Percentiles rank a stretch among this genome's conserved stretches.
Evolutionary conservation across 257 asterid species (phyloP).

Genomic region (Solanum chaucha): DNA sequence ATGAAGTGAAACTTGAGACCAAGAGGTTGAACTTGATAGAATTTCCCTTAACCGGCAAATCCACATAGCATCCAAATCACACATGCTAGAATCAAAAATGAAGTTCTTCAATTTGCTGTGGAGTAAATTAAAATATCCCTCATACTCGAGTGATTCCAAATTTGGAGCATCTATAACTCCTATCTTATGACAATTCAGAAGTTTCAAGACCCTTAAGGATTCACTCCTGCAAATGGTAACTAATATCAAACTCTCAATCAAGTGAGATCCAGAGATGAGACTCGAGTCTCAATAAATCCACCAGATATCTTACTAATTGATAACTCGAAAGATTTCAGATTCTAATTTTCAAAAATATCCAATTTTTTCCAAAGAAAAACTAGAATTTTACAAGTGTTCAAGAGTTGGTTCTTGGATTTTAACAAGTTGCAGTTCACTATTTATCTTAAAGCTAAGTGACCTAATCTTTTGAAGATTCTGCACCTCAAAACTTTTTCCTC

Average conservation of each 20-base stretch:
- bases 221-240: not conserved
- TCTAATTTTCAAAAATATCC: not conserved
- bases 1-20: not conserved
- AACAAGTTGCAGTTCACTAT: not conserved
- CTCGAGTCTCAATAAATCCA: not conserved
- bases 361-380: not conserved
- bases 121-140: not conserved
- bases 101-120: not conserved
- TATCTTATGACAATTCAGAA: no score
- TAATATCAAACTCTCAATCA: not conserved
- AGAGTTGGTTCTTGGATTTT: not conserved
- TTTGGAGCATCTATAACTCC: not conserved
- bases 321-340: not conserved
- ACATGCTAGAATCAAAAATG: not conserved
- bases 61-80: not conserved
- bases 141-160: not conserved
- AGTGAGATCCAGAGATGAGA: not conserved
- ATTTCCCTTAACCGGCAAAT: not conserved
- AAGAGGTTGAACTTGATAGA: not conserved
- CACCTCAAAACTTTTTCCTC: not conserved
- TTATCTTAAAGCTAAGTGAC: not conserved
- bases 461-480: not conserved
- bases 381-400: not conserved
- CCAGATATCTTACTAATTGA: not conserved
- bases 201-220: not conserved